Conservation (phyloP, 73 alveolate species). For the Paramecium sexaurelia region DNA sequence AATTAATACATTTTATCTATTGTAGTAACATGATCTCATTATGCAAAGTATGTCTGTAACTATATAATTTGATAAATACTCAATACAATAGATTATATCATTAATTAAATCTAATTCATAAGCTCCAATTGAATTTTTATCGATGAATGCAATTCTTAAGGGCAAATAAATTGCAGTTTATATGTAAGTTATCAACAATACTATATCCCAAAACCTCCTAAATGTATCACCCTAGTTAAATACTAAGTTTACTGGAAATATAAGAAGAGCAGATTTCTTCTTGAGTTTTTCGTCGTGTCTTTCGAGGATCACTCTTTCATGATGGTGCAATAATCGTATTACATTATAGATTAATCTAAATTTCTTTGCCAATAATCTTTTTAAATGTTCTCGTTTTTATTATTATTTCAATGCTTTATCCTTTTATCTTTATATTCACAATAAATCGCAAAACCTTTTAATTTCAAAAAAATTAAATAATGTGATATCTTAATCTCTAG, state of each 20-base stretch:
- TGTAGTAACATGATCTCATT: background rate
- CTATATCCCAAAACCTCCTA: background rate
- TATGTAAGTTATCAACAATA: background rate
- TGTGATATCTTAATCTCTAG: background rate
- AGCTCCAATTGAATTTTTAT: background rate
- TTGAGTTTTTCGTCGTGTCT: background rate
- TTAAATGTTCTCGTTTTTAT: slow-evolving; percentile 6
- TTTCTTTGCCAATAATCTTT: background rate
- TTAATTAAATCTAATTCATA: background rate
- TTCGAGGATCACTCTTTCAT: background rate
- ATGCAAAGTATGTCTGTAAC: background rate
- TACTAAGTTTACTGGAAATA: background rate
- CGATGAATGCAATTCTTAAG: background rate
- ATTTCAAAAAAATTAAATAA: background rate
- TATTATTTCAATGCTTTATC: slow-evolving; percentile 28
- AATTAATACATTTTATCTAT: background rate
- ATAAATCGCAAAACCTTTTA: slow-evolving; percentile 35
- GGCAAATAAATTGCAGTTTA: slow-evolving; percentile 5
- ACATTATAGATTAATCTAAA: background rate
- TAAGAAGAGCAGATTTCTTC: background rate
- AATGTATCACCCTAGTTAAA: background rate
- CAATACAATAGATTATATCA: slow-evolving; percentile 8
- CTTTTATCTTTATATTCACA: slow-evolving; percentile 34
- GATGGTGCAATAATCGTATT: background rate
- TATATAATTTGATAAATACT: background rate